phyloP scores from a whole-genome alignment of 257 asterid species.

The Leptodermis oblonga region DNA sequence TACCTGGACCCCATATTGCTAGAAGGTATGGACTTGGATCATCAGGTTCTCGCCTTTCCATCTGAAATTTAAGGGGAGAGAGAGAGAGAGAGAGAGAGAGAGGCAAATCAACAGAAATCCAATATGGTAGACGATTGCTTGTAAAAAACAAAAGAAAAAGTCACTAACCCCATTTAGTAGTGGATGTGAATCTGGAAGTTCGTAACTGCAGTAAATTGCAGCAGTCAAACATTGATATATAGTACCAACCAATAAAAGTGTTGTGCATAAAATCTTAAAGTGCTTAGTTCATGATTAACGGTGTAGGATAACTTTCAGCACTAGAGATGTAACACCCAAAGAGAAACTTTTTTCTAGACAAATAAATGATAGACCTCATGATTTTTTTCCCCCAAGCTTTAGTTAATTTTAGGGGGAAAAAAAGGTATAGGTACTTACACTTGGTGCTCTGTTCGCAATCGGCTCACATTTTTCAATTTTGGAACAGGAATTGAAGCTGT shows the following conservation, averaged over 20 bases:
- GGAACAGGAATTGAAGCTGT: constrained; percentile 76
- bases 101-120: constrained; percentile 20
- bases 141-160: constrained; percentile 14
- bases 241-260: not conserved
- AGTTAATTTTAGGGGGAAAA: not conserved
- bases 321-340: not conserved
- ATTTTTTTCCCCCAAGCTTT: not conserved
- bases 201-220: constrained; percentile 58
- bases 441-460: constrained; percentile 90
- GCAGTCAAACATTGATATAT: constrained; percentile 17
- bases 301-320: not conserved
- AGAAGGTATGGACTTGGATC: constrained; percentile 97
- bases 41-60: constrained; percentile 89
- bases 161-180: constrained; percentile 63
- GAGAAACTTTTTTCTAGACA: not conserved
- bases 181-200: constrained; percentile 83
- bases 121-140: constrained; percentile 14
- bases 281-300: constrained; percentile 6
- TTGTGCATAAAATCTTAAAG: not conserved
- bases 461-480: constrained; percentile 70
- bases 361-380: not conserved
- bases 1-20: constrained; percentile 99
- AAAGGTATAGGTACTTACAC: constrained; percentile 52
- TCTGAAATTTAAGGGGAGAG: constrained; percentile 44
- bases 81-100: constrained; percentile 17